Conservation (phyloP, 2,329 filamentous ascomycete genomes). For the Aspergillus sp. region DNA sequence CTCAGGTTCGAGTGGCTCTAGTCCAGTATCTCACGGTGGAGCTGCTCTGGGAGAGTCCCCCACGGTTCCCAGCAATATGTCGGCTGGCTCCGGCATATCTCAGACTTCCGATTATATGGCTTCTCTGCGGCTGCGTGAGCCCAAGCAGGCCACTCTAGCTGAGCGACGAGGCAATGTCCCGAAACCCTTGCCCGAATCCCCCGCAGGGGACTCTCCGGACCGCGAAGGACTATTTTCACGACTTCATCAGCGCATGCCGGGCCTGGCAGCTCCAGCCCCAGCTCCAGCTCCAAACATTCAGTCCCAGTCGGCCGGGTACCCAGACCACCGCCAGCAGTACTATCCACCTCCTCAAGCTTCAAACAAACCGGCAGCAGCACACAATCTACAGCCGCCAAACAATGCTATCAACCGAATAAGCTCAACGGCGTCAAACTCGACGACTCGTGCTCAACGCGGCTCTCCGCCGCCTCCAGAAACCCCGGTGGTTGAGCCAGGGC, state of each 20-base stretch:
- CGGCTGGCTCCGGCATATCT: conserved; percentile 31
- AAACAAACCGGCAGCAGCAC: conserved; percentile 25
- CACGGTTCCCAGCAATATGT: conserved; percentile 26
- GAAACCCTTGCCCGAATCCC: conserved; percentile 79
- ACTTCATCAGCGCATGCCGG: conserved; percentile 47
- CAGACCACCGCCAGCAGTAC: conserved; percentile 63
- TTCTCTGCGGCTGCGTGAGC: conserved; percentile 50
- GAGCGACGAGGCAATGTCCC: conserved; percentile 75
- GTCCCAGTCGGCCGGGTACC: conserved; percentile 46
- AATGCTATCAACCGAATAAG: conserved; percentile 62
- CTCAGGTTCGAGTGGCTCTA: conserved; percentile 33
- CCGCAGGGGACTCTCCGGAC: conserved; percentile 73
- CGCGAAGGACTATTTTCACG: conserved; percentile 79
- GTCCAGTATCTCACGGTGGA: conserved; percentile 29
- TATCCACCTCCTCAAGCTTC: conserved; percentile 56
- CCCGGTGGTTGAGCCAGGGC: conserved; percentile 72
- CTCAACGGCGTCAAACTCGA: conserved; percentile 90
- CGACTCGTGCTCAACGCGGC: conserved; percentile 85
- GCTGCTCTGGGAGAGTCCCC: conserved; percentile 25
- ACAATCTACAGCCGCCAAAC: conserved; percentile 53
- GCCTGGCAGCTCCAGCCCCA: conserved; percentile 37
- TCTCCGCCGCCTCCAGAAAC: conserved; percentile 96
- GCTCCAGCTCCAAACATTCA: conserved; percentile 25
- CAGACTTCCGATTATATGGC: conserved; percentile 42
- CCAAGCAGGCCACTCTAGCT: conserved; percentile 64